Evolutionary conservation across 2,329 filamentous ascomycete genomes (phyloP).

Genomic region (Ploettnerulaceae sp.): DNA sequence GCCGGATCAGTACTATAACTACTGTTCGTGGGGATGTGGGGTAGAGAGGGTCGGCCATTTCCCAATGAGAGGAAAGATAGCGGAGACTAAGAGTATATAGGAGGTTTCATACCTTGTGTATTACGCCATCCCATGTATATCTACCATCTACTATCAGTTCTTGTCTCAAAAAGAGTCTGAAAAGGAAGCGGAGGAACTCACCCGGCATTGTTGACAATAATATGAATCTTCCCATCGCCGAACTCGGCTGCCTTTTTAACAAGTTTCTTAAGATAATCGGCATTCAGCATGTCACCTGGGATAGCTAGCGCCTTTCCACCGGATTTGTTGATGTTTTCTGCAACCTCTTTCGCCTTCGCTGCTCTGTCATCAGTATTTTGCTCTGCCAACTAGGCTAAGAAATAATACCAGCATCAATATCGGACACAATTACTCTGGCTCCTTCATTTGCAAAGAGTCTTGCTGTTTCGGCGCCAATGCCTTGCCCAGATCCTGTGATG

Average conservation of each 20-base stretch:
- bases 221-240: slow-evolving; percentile 81
- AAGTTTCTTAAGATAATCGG: slow-evolving; percentile 65
- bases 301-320: slow-evolving; percentile 67
- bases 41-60: slow-evolving; percentile 14
- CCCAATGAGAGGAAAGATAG: slow-evolving; percentile 14
- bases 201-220: slow-evolving; percentile 87
- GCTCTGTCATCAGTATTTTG: slow-evolving; percentile 18
- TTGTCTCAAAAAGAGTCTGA: neutral
- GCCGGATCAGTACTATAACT: neutral
- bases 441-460: slow-evolving; percentile 83
- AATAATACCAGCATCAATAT: slow-evolving; percentile 67
- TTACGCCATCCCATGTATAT: slow-evolving; percentile 89
- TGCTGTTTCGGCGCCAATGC: slow-evolving; percentile 82
- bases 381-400: slow-evolving; percentile 8
- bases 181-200: no score
- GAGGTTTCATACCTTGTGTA: slow-evolving; percentile 60
- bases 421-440: slow-evolving; percentile 76
- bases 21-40: neutral
- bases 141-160: slow-evolving; percentile 13
- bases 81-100: slow-evolving; percentile 15
- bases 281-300: slow-evolving; percentile 70
- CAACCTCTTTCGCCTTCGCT: slow-evolving; percentile 67
- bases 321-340: slow-evolving; percentile 60
- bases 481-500: slow-evolving; percentile 80
- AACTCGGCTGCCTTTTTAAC: slow-evolving; percentile 73